Conservation (phyloP, 2,329 filamentous ascomycete species). For the Trichoderma hamatum region DNA sequence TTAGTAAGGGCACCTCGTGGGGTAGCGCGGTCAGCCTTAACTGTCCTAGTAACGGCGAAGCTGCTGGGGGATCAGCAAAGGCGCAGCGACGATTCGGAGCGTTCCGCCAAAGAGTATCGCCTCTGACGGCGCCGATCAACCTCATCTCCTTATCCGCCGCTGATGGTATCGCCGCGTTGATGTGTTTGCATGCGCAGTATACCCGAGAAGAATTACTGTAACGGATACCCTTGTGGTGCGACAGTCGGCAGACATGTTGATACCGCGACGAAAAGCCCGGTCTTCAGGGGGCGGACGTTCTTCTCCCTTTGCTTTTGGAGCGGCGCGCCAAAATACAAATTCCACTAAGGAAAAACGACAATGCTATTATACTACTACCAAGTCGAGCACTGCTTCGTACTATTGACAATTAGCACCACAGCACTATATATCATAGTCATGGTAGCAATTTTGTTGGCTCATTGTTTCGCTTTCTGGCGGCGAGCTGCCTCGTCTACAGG, state of each 20-base stretch:
- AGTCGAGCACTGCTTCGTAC: background rate
- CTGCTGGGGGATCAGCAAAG: slow-evolving; percentile 21
- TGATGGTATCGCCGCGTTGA: background rate
- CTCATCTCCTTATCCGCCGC: background rate
- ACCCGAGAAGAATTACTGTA: background rate
- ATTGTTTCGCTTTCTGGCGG: background rate
- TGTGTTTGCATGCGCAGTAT: slow-evolving; percentile 5
- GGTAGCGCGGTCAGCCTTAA: slow-evolving; percentile 11
- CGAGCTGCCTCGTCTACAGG: background rate
- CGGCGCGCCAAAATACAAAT: background rate
- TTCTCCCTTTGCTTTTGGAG: slow-evolving; percentile 3
- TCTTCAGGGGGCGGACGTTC: background rate
- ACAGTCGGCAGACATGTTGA: background rate
- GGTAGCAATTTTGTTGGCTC: slow-evolving; percentile 4
- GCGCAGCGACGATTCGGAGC: slow-evolving; percentile 24
- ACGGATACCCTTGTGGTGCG: slow-evolving; percentile 8
- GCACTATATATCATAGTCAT: background rate
- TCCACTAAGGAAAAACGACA: background rate
- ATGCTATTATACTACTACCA: background rate
- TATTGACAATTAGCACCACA: background rate
- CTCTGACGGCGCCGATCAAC: slow-evolving; percentile 20
- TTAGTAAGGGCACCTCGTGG: slow-evolving; percentile 8
- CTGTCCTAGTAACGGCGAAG: slow-evolving; percentile 14
- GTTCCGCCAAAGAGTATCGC: slow-evolving; percentile 23
- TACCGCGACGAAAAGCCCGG: background rate